Base-by-base conservation (phyloP, 1,284 basidiomycete species). In the Stereum hirsutum region DNA sequence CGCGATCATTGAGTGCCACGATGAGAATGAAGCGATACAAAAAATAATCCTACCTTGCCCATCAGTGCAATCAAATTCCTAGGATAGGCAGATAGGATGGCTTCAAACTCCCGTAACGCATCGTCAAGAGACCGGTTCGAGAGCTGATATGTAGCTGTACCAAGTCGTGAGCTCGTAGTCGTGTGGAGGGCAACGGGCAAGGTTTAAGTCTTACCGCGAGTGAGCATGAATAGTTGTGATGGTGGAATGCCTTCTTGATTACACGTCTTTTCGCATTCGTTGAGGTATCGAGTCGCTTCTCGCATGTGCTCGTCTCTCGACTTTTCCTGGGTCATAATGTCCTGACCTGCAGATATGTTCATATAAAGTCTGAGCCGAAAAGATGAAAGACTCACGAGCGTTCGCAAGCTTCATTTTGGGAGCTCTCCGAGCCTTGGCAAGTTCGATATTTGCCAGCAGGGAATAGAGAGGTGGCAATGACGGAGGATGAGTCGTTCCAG, bases 1-100 rank as follows among this genome's bases (percentile, higher is more conserved):
- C n/a, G 53, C 4, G 14, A 38, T 24, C 4, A 24, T 39, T 12
- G n/a, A 25, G 47, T n/a, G n/a, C n/a, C n/a, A n/a, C n/a, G n/a
- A n/a, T 41, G 41, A 42, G 26, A 24, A 25, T 6, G 12, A 35
- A 5, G 24, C 34, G 15, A 17, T 4, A 10, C 12, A 27, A 39
- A 26, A 25, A 37, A 23, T 6, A 55, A n/a, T n/a, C 58, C 26
- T 44, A 81, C 86, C 66, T 89, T 88, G 33, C 88, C 88, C 15
- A 90, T 64, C 14, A 90, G 64, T 0, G 89, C 88, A 17, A 89
- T 75, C 11, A 94, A 57, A 56, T 96, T 93, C 7, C 81, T 89
- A 0, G 89, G 87, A 53, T 85, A 84, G 45, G 79, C 70, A 4
- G 66, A 66, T 14, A 95, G 70, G n/a, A 94, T 78, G n/a, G 73